Percentiles rank a stretch among this genome's conserved stretches.
phyloP scores from a whole-genome alignment of 2,329 filamentous ascomycete genomes.

The Xylaria sp. region DNA sequence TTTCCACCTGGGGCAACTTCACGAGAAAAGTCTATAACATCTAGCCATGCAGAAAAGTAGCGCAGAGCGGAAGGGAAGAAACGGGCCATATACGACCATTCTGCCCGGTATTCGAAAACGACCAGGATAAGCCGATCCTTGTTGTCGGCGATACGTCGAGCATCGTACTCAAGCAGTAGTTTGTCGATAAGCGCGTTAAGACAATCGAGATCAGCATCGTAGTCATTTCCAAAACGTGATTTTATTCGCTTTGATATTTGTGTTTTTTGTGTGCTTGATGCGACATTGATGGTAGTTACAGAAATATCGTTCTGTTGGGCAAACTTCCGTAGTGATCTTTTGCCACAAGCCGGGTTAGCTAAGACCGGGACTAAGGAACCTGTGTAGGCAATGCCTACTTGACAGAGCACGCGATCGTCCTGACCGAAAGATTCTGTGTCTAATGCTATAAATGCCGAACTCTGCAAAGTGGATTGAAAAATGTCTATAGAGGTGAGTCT shows the following conservation, averaged over 20 bases:
- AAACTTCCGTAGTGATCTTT: slow-evolving; percentile 24
- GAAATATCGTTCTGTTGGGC: slow-evolving; percentile 25
- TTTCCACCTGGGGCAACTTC: slow-evolving; percentile 24
- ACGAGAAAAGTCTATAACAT: slow-evolving; percentile 26
- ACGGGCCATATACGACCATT: slow-evolving; percentile 23
- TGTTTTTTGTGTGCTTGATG: slow-evolving; percentile 22
- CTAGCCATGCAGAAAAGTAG: slow-evolving; percentile 28
- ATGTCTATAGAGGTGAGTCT: too few relatives aligned
- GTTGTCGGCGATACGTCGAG: slow-evolving; percentile 22
- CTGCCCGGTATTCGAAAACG: slow-evolving; percentile 22
- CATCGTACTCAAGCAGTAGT: slow-evolving; percentile 24
- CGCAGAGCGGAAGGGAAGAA: slow-evolving; percentile 23
- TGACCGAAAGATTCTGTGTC: too few relatives aligned
- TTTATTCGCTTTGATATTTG: slow-evolving; percentile 21
- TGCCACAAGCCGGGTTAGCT: slow-evolving; percentile 11
- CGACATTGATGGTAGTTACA: slow-evolving; percentile 24
- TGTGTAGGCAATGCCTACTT: too few relatives aligned
- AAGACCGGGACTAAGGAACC: slow-evolving; percentile 24
- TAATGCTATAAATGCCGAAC: too few relatives aligned
- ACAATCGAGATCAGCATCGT: slow-evolving; percentile 22
- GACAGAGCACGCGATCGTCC: too few relatives aligned
- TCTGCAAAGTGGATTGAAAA: too few relatives aligned
- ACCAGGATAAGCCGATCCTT: slow-evolving; percentile 25
- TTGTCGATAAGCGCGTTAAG: slow-evolving; percentile 19
- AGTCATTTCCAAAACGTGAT: slow-evolving; percentile 22